Base-by-base conservation (phyloP, 1,284 basidiomycete species). In the Exobasidium cylindrosporum region DNA sequence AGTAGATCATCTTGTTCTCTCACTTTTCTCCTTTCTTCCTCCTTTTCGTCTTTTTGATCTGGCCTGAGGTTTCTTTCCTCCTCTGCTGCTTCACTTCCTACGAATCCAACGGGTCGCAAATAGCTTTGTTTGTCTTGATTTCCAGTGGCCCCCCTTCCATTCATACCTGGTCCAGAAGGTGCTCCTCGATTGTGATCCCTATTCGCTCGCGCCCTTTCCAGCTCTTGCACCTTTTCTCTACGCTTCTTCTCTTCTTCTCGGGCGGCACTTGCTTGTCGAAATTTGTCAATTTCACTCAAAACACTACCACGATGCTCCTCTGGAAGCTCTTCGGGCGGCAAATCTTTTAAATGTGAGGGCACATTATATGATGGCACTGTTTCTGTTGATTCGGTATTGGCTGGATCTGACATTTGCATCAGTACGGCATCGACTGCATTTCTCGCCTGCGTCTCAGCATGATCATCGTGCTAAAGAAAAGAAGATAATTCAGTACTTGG, bases 261-360 rank as follows among this genome's bases (percentile, higher is more conserved):
- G 1, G 71, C 77, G 3, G 76, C 74, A 7, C 73, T 73, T 0
- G 69, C 66, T 32, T 73, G 69, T 1, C 77, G 65, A 60, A 79
- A 97, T 72, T 92, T 88, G 0, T 92, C 92, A 65, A 97, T 97
- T 79, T 97, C 93, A 35, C 88, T 91, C 62, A 97, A 88, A 60
- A 97, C 93, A 31, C 91, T 88, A 1, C 90, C 92, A 24, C 93
- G 88, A 80, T 94, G 92, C 1, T 90, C 90, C 81, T 95, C 93
- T n/a, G 93, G 93, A 29, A 97, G 85, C 76, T 97, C 93, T 56
- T 91, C 90, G 82, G 94, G 91, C 76, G 94, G 89, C 35, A 97
- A 84, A 80, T 97, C 93, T 80, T 94, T 91, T 26, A 97, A 84
- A 82, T 97, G 94, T 4, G 91, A 91, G 10, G 94, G 93, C 32